phyloP scores from a whole-genome alignment of 768 basidiomycete species.

The Tulasnella sp. region DNA sequence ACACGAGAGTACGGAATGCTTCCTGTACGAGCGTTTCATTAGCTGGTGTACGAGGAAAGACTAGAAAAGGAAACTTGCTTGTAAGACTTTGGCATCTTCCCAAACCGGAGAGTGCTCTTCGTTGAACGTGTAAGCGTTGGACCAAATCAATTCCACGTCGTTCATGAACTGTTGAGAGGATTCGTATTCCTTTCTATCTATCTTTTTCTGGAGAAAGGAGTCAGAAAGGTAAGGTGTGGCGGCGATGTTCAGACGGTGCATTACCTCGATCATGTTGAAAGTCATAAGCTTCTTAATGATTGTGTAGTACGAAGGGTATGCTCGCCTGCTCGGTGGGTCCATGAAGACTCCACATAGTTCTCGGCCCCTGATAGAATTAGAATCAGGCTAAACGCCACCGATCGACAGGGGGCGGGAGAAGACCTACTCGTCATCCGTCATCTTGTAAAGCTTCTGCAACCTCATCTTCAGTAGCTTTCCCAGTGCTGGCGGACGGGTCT shows the following conservation, averaged over 20 bases:
- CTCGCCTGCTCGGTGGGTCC: conserved; percentile 78
- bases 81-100: conserved; percentile 71
- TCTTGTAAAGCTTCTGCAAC: conserved; percentile 72
- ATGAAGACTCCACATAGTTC: conserved; percentile 75
- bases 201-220: conserved; percentile 60
- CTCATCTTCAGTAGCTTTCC: conserved; percentile 55
- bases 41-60: conserved; percentile 19
- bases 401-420: background rate
- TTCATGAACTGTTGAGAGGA: conserved; percentile 71
- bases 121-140: conserved; percentile 88
- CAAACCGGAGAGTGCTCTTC: conserved; percentile 81
- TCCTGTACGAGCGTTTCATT: conserved; percentile 52
- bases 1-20: conserved; percentile 72
- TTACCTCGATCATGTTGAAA: conserved; percentile 73
- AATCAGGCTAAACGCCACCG: background rate
- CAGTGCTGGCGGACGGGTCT: conserved; percentile 31
- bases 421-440: conserved; percentile 69
- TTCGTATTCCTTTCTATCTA: conserved; percentile 78
- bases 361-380: conserved; percentile 56
- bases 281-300: conserved; percentile 78
- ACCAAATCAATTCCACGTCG: conserved; percentile 89
- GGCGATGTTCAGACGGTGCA: conserved; percentile 41
- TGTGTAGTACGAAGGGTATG: conserved; percentile 79
- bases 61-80: conserved; percentile 50
- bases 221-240: background rate